Conservation (phyloP, 2,329 filamentous ascomycete species). For the Stromatinia cepivora region DNA sequence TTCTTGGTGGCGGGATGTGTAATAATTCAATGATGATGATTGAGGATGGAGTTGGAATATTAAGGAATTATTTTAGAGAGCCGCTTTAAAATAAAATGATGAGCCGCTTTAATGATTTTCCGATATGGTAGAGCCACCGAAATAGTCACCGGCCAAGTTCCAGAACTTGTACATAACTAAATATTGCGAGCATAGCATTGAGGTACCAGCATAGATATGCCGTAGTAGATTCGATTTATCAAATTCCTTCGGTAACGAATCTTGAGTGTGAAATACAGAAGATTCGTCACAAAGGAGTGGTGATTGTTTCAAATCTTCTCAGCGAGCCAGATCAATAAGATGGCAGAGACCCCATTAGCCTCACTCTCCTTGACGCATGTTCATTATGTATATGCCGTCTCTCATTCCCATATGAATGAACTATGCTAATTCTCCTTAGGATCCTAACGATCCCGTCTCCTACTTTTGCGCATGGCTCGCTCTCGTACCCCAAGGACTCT, state of each 20-base stretch:
- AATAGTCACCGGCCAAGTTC: neutral
- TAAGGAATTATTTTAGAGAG: conserved; percentile 32
- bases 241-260: neutral
- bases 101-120: conserved; percentile 17
- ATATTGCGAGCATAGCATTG: neutral
- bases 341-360: conserved; percentile 62
- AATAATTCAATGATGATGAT: neutral
- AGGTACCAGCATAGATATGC: neutral
- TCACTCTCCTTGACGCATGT: conserved; percentile 95
- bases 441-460: conserved; percentile 81
- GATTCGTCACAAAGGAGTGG: neutral
- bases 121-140: neutral
- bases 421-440: conserved; percentile 51
- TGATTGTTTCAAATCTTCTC: neutral
- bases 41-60: neutral
- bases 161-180: neutral
- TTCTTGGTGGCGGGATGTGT: conserved; percentile 3
- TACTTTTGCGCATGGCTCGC: conserved; percentile 91
- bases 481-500: conserved; percentile 87
- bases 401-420: neutral
- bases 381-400: conserved; percentile 71
- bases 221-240: neutral
- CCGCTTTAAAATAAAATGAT: conserved; percentile 25
- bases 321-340: conserved; percentile 24
- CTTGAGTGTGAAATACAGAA: neutral